Evolutionary conservation across 192 early-diverging fungal genomes (phyloP).

Genomic region (Allomyces arbusculus): DNA sequence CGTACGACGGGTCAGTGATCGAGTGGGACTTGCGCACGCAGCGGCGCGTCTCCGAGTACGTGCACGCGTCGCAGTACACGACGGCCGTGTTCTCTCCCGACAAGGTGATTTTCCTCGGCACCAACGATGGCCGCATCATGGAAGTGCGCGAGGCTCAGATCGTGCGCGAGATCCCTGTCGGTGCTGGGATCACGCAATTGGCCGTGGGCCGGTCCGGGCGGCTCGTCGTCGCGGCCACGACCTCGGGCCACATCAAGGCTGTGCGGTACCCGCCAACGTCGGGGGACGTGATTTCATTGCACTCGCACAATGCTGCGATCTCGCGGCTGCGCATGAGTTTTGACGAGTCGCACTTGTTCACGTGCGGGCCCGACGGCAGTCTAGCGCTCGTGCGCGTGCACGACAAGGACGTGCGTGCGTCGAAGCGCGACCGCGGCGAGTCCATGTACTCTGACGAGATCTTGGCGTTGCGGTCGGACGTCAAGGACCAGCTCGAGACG

Average conservation of each 20-base stretch:
- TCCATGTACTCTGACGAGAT: slow-evolving; percentile 3
- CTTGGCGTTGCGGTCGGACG: slow-evolving; percentile 2
- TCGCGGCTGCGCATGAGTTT: slow-evolving; percentile 17
- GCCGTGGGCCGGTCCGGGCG: not conserved
- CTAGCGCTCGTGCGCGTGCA: slow-evolving; percentile 22
- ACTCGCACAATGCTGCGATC: slow-evolving; percentile 13
- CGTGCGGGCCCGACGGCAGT: slow-evolving; percentile 24
- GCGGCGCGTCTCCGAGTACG: slow-evolving; percentile 4
- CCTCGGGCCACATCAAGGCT: slow-evolving; percentile 15
- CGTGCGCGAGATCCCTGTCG: not conserved
- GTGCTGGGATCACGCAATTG: not conserved
- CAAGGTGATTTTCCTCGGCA: not conserved
- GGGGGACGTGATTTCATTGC: not conserved
- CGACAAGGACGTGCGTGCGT: slow-evolving; percentile 15
- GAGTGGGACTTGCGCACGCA: slow-evolving; percentile 21
- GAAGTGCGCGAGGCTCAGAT: not conserved
- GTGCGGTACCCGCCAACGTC: slow-evolving; percentile 8
- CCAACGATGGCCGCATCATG: not conserved
- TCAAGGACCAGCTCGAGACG: slow-evolving; percentile 4
- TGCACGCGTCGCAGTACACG: not conserved
- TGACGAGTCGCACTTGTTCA: slow-evolving; percentile 29
- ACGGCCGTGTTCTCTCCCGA: not conserved
- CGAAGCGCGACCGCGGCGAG: not conserved
- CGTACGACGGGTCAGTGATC: slow-evolving; percentile 24
- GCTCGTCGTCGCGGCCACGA: slow-evolving; percentile 10